Evolutionary conservation across 169 alveolate genomes (phyloP).

Genomic region (Fabrea salina): DNA sequence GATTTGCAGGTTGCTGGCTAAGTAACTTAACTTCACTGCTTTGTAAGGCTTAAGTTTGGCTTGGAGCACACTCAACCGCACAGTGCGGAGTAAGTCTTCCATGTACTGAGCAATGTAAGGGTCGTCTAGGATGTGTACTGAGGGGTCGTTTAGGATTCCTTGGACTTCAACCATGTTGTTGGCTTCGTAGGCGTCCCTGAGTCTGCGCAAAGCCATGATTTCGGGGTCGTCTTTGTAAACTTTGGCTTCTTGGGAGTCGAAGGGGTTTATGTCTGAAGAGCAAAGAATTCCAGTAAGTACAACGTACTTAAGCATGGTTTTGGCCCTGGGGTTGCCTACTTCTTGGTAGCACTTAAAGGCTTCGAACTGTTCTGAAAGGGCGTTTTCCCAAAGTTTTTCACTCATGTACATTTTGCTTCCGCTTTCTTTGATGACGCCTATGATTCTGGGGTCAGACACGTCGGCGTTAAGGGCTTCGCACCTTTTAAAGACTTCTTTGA

Average conservation of each 20-base stretch:
- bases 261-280: slow-evolving; percentile 49
- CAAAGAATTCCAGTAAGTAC: slow-evolving; percentile 54
- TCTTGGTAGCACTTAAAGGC: slow-evolving; percentile 64
- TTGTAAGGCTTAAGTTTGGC: slow-evolving; percentile 49
- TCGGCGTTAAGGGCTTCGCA: slow-evolving; percentile 49
- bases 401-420: slow-evolving; percentile 66
- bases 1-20: slow-evolving; percentile 20
- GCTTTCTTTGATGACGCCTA: slow-evolving; percentile 60
- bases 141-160: slow-evolving; percentile 29
- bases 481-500: slow-evolving; percentile 47
- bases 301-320: slow-evolving; percentile 53
- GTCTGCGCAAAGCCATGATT: slow-evolving; percentile 53
- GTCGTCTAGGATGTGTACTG: slow-evolving; percentile 35
- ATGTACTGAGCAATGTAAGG: slow-evolving; percentile 40
- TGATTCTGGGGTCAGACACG: slow-evolving; percentile 62
- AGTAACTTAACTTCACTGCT: slow-evolving; percentile 25
- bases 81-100: slow-evolving; percentile 51
- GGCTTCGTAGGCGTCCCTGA: slow-evolving; percentile 61
- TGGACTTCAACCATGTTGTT: slow-evolving; percentile 43
- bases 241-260: slow-evolving; percentile 64
- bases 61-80: slow-evolving; percentile 40
- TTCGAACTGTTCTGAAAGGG: slow-evolving; percentile 57
- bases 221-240: slow-evolving; percentile 65
- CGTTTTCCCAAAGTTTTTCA: slow-evolving; percentile 62
- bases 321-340: slow-evolving; percentile 63